These are phyloP conservation scores for Aureobasidium sp. DNA, from an alignment of 2,329 filamentous ascomycete genomes.

Conservation along the genomic window DNA sequence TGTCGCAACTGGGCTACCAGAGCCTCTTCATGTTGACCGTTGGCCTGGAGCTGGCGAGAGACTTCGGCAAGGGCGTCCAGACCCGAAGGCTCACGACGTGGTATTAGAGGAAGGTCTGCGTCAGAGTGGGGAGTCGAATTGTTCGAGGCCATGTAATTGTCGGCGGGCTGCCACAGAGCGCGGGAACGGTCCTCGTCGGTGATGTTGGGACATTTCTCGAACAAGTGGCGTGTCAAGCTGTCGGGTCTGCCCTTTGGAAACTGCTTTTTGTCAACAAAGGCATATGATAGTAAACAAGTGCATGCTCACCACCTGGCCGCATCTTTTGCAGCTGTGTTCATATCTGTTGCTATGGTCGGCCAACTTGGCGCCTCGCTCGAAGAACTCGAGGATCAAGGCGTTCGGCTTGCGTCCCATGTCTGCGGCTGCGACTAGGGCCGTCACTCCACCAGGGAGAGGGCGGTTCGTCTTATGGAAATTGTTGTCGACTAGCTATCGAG, in stretches of 20 bases:
- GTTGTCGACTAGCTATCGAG: neutral
- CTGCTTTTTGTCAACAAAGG: constrained; percentile 22
- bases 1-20: constrained; percentile 13
- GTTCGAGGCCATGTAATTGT: neutral
- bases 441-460: neutral
- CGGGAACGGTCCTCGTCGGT: constrained; percentile 40
- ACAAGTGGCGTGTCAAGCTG: constrained; percentile 68
- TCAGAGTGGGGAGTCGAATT: neutral
- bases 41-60: constrained; percentile 53
- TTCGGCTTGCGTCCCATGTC: constrained; percentile 76
- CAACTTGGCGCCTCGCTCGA: constrained; percentile 76
- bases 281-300: neutral
- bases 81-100: constrained; percentile 43
- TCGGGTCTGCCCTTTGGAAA: constrained; percentile 88
- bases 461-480: neutral
- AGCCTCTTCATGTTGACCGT: constrained; percentile 13
- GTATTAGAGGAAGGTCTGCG: neutral
- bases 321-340: constrained; percentile 80
- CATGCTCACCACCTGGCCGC: constrained; percentile 57
- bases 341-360: constrained; percentile 87
- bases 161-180: constrained; percentile 13
- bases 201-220: constrained; percentile 73
- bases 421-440: neutral
- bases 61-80: constrained; percentile 83
- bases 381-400: constrained; percentile 77